These are phyloP conservation scores for Eimeria tenella DNA, from an alignment of 169 alveolate genomes.

Conservation along the genomic window DNA sequence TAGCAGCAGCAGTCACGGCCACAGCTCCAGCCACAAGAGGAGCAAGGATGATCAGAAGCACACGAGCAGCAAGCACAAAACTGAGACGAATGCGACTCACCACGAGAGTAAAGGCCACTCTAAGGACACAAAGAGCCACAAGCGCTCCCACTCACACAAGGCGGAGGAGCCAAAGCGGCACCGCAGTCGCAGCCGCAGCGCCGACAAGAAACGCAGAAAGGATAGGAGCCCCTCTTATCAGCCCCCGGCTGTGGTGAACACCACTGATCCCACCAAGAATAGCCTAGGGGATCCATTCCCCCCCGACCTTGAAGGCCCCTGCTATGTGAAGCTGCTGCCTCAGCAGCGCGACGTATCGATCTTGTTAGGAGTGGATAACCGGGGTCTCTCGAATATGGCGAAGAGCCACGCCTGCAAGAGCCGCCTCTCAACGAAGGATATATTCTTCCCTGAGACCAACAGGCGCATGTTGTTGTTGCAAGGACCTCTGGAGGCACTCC, in stretches of 20 bases:
- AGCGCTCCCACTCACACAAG: neutral
- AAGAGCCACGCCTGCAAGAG: constrained; percentile 69
- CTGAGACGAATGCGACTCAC: neutral
- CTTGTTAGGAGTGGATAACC: constrained; percentile 70
- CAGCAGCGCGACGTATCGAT: constrained; percentile 68
- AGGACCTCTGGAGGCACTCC: constrained; percentile 33
- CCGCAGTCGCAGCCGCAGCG: constrained; percentile 45
- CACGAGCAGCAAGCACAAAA: constrained; percentile 8
- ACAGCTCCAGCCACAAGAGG: constrained; percentile 7
- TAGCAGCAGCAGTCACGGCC: constrained; percentile 4
- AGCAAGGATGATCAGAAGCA: neutral
- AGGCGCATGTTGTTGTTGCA: constrained; percentile 71
- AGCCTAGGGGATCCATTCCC: constrained; percentile 67
- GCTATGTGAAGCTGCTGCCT: constrained; percentile 70
- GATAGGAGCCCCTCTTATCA: constrained; percentile 39
- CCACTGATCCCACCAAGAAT: constrained; percentile 68
- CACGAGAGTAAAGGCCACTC: neutral
- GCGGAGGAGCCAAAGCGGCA: neutral
- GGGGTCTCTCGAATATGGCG: constrained; percentile 61
- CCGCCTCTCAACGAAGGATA: constrained; percentile 44
- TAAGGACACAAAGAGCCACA: constrained; percentile 9
- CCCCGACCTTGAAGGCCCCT: constrained; percentile 72
- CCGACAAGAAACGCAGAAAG: constrained; percentile 27
- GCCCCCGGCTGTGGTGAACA: constrained; percentile 43
- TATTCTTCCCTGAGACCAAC: constrained; percentile 67